phyloP scores from a whole-genome alignment of 2,329 filamentous ascomycete genomes.

The Claviceps paspali region DNA sequence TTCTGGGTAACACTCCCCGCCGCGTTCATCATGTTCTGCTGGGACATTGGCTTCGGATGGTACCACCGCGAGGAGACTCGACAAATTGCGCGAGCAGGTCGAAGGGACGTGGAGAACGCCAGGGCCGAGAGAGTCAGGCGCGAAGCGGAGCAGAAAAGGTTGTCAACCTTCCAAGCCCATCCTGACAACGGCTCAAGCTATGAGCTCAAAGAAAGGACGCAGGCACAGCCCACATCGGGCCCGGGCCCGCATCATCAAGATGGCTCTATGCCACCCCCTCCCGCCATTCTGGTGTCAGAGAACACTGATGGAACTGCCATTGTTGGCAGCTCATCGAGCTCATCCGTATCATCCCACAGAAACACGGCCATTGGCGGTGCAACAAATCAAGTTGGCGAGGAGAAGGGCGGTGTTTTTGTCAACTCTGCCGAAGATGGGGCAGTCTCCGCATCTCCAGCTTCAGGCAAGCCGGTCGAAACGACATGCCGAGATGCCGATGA shows the following conservation, averaged over 20 bases:
- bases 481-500: background rate
- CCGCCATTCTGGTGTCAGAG: conserved; percentile 9
- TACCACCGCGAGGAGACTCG: conserved; percentile 45
- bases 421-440: background rate
- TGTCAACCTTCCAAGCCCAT: background rate
- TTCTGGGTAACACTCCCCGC: conserved; percentile 57
- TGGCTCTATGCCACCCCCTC: conserved; percentile 1
- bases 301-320: conserved; percentile 7
- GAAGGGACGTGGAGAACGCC: conserved; percentile 15
- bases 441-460: background rate
- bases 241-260: background rate
- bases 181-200: background rate
- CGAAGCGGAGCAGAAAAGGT: conserved; percentile 5
- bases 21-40: conserved; percentile 52
- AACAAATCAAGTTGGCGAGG: background rate
- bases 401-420: background rate
- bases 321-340: conserved; percentile 1
- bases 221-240: background rate
- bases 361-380: background rate
- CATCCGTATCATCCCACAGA: conserved; percentile 1
- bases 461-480: background rate
- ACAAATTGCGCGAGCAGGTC: conserved; percentile 41
- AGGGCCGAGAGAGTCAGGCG: conserved; percentile 7
- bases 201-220: conserved; percentile 4
- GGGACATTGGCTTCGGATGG: conserved; percentile 53